These are phyloP conservation scores for Allomyces arbusculus DNA, from an alignment of 192 early-diverging fungal species.

Conservation along the genomic window DNA sequence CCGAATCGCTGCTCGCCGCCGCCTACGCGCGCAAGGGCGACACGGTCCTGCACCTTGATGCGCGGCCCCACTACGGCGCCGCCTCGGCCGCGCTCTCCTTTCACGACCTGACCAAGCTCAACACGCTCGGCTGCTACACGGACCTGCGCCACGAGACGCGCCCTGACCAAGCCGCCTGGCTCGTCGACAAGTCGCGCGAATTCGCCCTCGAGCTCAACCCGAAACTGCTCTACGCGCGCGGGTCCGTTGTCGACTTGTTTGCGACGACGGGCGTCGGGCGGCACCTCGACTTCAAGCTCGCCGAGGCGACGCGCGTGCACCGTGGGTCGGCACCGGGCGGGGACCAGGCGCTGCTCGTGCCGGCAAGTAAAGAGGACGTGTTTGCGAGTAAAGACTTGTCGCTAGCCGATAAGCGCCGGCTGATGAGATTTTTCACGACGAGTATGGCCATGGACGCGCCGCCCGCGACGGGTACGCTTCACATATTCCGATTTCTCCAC, in stretches of 20 bases:
- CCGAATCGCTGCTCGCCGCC: slow-evolving; percentile 59
- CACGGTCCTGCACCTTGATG: slow-evolving; percentile 62
- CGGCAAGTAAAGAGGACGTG: slow-evolving; percentile 76
- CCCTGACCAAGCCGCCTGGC: neutral
- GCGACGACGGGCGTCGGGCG: slow-evolving; percentile 55
- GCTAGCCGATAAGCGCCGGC: slow-evolving; percentile 65
- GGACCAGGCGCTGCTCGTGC: slow-evolving; percentile 7
- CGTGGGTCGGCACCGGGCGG: neutral
- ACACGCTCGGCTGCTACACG: neutral
- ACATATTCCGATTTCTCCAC: no score
- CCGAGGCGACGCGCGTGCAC: slow-evolving; percentile 47
- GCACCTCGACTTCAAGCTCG: slow-evolving; percentile 71
- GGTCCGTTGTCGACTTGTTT: slow-evolving; percentile 49
- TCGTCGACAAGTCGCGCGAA: slow-evolving; percentile 25
- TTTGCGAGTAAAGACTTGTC: slow-evolving; percentile 55
- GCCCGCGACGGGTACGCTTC: no score
- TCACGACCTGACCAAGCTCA: slow-evolving; percentile 18
- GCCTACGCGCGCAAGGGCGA: slow-evolving; percentile 43
- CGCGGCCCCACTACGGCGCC: slow-evolving; percentile 61
- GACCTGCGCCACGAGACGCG: neutral
- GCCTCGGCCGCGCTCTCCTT: slow-evolving; percentile 33
- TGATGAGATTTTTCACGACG: slow-evolving; percentile 73
- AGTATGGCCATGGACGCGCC: slow-evolving; percentile 22
- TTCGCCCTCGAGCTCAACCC: slow-evolving; percentile 52
- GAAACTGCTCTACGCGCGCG: slow-evolving; percentile 45